These are phyloP conservation scores for Plantago elongata DNA, from an alignment of 257 asterid species.

Conservation along the genomic window DNA sequence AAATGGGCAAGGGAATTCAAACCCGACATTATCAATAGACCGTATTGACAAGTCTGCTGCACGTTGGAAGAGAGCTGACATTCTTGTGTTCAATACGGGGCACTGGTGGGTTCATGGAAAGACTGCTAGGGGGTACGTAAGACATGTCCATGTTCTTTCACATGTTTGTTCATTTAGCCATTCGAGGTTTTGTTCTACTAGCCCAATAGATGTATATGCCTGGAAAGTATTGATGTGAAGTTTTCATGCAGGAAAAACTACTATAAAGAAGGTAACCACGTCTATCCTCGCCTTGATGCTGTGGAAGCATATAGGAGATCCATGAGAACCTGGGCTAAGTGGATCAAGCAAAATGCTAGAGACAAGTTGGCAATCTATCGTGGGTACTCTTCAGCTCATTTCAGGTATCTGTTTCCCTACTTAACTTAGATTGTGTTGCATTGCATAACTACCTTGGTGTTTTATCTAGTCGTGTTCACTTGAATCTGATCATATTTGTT, in stretches of 20 bases:
- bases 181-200: slow-evolving; percentile 8
- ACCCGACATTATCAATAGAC: slow-evolving; percentile 86
- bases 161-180: slow-evolving; percentile 11
- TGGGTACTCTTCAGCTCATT: slow-evolving; percentile 97
- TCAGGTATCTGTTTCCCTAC: slow-evolving; percentile 44
- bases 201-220: slow-evolving; percentile 3
- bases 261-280: slow-evolving; percentile 65
- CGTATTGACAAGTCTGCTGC: slow-evolving; percentile 69
- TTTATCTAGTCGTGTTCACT: background rate
- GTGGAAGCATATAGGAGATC: slow-evolving; percentile 91
- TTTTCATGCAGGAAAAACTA: slow-evolving; percentile 67
- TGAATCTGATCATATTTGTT: background rate
- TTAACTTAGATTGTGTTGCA: slow-evolving; percentile 1
- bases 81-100: slow-evolving; percentile 87
- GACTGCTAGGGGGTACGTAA: slow-evolving; percentile 83
- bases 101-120: slow-evolving; percentile 99
- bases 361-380: slow-evolving; percentile 68
- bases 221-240: slow-evolving; percentile 18
- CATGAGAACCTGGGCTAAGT: slow-evolving; percentile 80
- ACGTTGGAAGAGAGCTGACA: slow-evolving; percentile 92
- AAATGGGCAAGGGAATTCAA: slow-evolving; percentile 72
- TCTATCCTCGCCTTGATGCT: slow-evolving; percentile 73
- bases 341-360: slow-evolving; percentile 51
- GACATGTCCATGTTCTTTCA: slow-evolving; percentile 1
- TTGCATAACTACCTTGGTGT: background rate